Base-by-base conservation (phyloP, 1,139 yeast genomes). In the Zygotorulaspora mrakii region DNA sequence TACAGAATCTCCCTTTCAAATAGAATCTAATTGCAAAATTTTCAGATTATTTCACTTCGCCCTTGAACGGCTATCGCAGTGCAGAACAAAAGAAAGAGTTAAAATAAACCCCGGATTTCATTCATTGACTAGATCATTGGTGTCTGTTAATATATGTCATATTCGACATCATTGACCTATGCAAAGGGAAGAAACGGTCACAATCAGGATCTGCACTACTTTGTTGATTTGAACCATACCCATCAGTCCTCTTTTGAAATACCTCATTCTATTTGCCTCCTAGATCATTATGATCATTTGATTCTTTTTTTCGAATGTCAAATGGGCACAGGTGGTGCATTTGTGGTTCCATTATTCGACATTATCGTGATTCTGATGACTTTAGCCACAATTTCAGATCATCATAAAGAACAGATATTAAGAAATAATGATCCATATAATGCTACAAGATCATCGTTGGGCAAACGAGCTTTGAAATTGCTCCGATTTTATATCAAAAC, bases 261-360 rank as follows among this genome's bases (percentile, higher is more conserved):
- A n/a, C 39, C 54, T 21, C 57, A 55, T 40, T 55, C 63, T 1
- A 42, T 59, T 48, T 48, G 48, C 28, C 42, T 54, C n/a, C 35
- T 57, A 16, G 57, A 53, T 26, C 46, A 52, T 17, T 59, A 55
- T 43, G 61, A 54, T 22, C 49, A 50, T 38, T 23, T 57, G 23
- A 27, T 59, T 5, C 42, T 49, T 21, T 51, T 43, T 17, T 32
- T 56, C 20, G 64, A 59, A 37, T 43, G 49, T 16, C 52, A 50
- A 30, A 35, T 50, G 26, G 28, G 35, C 23, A 6, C 27, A 17
- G 7, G 23, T 13, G 17, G 21, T 4, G 22, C 22, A 10, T 21
- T 52, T 1, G 38, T 41, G 6, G 52, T 59, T 5, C 58, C 61
- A 1, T 59, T 63, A 1, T 54, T 46, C 31, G 64, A 60, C 42